Evolutionary conservation across 2,329 filamentous ascomycete species (phyloP).

Genomic region (Cordyceps pruinosa): DNA sequence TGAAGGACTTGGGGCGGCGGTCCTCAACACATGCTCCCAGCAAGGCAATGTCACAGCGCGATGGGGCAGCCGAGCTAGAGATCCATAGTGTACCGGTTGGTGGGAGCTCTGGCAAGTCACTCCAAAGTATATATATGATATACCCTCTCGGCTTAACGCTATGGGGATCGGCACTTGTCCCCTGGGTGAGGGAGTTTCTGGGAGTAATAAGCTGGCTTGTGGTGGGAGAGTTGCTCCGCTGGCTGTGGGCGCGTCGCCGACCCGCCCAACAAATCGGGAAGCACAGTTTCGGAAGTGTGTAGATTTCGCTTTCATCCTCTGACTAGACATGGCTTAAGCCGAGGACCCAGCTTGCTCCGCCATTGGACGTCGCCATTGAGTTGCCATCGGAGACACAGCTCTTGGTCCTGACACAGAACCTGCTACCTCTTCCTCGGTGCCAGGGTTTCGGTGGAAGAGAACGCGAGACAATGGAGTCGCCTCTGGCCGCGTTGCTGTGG

Average conservation of each 20-base stretch:
- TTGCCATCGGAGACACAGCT: neutral
- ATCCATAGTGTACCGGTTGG: neutral
- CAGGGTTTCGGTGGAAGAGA: neutral
- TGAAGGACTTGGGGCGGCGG: neutral
- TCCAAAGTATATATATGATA: neutral
- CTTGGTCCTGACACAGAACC: neutral
- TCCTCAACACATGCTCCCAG: slow-evolving; percentile 2
- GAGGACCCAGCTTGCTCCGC: neutral
- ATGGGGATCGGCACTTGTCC: slow-evolving; percentile 8
- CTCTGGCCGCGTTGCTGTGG: slow-evolving; percentile 57
- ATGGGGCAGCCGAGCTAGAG: neutral
- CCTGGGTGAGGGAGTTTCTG: slow-evolving; percentile 8
- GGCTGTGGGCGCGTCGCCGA: neutral
- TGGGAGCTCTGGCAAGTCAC: slow-evolving; percentile 13
- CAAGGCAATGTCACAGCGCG: neutral
- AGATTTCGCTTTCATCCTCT: neutral
- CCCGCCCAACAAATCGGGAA: slow-evolving; percentile 11
- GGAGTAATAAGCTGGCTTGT: neutral
- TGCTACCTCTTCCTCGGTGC: neutral
- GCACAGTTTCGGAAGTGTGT: neutral
- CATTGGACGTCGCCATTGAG: neutral
- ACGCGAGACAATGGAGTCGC: slow-evolving; percentile 28
- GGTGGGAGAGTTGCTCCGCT: slow-evolving; percentile 3
- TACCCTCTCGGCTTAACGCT: slow-evolving; percentile 8
- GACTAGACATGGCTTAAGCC: neutral